These are phyloP conservation scores for Lichtheimia ornata DNA, from an alignment of 371 early-diverging fungal genomes.

Conservation along the genomic window DNA sequence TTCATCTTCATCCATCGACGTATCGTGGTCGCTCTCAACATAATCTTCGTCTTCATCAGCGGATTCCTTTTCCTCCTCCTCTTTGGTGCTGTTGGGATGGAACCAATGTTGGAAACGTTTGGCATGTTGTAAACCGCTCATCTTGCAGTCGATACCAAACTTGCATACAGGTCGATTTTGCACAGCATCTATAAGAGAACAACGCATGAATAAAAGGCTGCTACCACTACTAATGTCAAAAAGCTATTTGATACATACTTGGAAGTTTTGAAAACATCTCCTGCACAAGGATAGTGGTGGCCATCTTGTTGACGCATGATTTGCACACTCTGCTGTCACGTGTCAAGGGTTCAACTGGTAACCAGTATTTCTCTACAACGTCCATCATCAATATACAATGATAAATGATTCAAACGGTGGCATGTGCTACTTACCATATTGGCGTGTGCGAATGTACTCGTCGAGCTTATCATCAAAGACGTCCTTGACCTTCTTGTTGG, in stretches of 20 bases:
- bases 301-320: not conserved
- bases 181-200: not conserved
- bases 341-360: not conserved
- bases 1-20: too few relatives aligned
- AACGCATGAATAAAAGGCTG: not conserved
- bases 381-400: not conserved
- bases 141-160: not conserved
- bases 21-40: constrained; percentile 6
- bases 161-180: not conserved
- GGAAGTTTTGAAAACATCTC: constrained; percentile 1
- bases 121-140: constrained; percentile 6
- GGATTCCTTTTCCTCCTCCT: not conserved
- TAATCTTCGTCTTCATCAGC: not conserved
- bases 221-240: not conserved
- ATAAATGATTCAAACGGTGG: not conserved
- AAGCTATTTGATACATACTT: not conserved
- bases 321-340: not conserved
- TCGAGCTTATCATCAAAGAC: constrained; percentile 27
- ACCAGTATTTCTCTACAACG: not conserved
- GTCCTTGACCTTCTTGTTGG: constrained; percentile 18
- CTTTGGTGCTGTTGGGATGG: not conserved
- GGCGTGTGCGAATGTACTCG: constrained; percentile 15
- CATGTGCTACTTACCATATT: constrained; percentile 30
- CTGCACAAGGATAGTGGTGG: not conserved
- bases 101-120: not conserved